Evolutionary conservation across 1,284 basidiomycete genomes (phyloP), one percentile per base, ranked within the genome.

Genomic region (Heterobasidion parviporum): DNA sequence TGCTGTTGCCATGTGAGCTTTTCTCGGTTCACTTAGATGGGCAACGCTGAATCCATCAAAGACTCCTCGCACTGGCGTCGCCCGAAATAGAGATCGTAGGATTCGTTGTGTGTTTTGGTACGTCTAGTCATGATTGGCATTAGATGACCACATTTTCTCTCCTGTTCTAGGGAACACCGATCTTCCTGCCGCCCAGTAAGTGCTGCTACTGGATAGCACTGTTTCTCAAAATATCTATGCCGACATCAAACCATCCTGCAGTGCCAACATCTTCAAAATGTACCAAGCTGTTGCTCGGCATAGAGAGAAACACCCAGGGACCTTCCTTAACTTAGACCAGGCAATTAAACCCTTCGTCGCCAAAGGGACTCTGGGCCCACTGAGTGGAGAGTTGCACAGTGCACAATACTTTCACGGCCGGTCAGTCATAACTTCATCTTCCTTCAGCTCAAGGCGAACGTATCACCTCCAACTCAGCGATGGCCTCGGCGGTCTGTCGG

Each of bases 351-450:
- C 87, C 0, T 77, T 89, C 50, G 74, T 91, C 56, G 85, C 80
- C 1, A 70, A 78, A 52, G 94, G 93, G 4, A 78, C 83, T 46
- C 70, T 74, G 16, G 76, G 76, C 0, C 96, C 96, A 4, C 74
- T 97, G 2, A 78, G 83, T 52, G 94, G 94, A 3, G 80, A 82
- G 32, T 69, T 82, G 36, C 87, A 92, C 62, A 86, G 82, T 55
- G 95, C 96, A 10, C 81, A 88, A 60, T 97, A 95, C 68, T 96
- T 98, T 64, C 87, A 90, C 63, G 87, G 88, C 63, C 81, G 77
- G 87, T 57, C 55, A 70, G 61, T 26, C 5, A 26, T 26, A 26
- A 26, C 26, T 5, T 26, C 6, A 6, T 26, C 26, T 6, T 26
- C 6, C 26, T 26, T 6, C 26, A 26, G 26, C 26, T 26, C 5